phyloP scores from a whole-genome alignment of 228 moss, liverwort and hornwort genomes.

The Sphagnum magellanicum region DNA sequence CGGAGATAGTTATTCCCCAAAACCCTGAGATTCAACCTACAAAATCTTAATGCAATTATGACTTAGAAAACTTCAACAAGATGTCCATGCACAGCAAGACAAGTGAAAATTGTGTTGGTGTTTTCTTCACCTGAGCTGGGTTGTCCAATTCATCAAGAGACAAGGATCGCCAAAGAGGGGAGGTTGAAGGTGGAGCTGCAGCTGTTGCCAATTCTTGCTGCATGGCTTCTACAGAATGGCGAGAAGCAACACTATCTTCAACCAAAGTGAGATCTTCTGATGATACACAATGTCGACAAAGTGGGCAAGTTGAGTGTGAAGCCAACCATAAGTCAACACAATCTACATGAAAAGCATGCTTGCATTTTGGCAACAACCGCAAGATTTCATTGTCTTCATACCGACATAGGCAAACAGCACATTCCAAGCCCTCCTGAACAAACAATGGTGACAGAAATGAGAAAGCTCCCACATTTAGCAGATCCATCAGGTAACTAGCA shows the following conservation, averaged over 20 bases:
- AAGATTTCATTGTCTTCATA: conserved; percentile 71
- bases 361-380: conserved; percentile 82
- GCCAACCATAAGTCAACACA: conserved; percentile 85
- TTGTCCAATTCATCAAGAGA: conserved; percentile 16
- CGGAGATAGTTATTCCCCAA: too few species aligned
- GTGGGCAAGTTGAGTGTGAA: conserved; percentile 86
- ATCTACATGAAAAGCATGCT: conserved; percentile 81
- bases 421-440: conserved; percentile 73
- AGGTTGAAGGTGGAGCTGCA: conserved; percentile 27
- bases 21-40: too few species aligned
- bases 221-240: conserved; percentile 31
- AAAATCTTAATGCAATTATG: too few species aligned
- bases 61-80: too few species aligned
- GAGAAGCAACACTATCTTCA: conserved; percentile 36
- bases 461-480: too few species aligned
- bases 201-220: conserved; percentile 27
- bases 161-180: conserved; percentile 24
- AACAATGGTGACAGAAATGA: not conserved
- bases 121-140: too few species aligned
- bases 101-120: too few species aligned
- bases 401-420: conserved; percentile 83
- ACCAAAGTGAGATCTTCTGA: conserved; percentile 56
- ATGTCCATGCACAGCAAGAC: too few species aligned
- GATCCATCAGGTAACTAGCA: too few species aligned
- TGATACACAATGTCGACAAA: conserved; percentile 69